Base-by-base conservation (phyloP, 1,284 basidiomycete species). In the Ganoderma multipileum region DNA sequence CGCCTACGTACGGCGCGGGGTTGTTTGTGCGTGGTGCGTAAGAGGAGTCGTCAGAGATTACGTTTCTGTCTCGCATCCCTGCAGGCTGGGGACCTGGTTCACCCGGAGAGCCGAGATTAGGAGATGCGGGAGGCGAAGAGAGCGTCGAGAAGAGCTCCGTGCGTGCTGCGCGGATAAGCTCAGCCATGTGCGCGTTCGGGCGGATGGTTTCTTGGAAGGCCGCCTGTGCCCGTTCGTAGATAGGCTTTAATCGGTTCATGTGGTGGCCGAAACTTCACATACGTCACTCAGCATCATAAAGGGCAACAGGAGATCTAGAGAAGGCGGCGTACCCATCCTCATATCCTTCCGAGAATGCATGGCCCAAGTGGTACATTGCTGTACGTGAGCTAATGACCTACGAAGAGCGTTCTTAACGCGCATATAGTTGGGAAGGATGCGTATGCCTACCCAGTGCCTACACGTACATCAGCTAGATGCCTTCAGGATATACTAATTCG, bases 331-430 rank as follows among this genome's bases (percentile, higher is more conserved):
- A 91, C 89, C 89, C 78, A 74, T 92, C 81, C 75, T 91, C 87
- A 71, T 87, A 92, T 58, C 85, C 79, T 52, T 90, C 84, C 7
- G 73, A 78, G 76, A 88, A 92, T 2, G 70, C 76, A 72, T 88
- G 83, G 3, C 86, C 85, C 59, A 92, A 82, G 74, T 92, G 90
- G 73, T 84, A 91, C 71, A 85, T 86, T 7, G 89, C 87, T 12
- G 90, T 91, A 57, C 84, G 82, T 3, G 89, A 87, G 71, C 85
- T 90, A 59, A 92, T 76, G 47, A 91, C 82, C 89, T 90, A 69
- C 47, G 67, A n/a, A 47, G 16, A 54, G 38, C 11, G 58, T 41
- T 60, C 58, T 41, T 18, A 30, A 28, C 54, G 65, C 33, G 38
- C 54, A 26, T 33, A 23, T 42, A 42, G 39, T 52, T 28, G 38